Percentiles rank a stretch among this genome's conserved stretches.
Conservation (phyloP, 2,329 filamentous ascomycete genomes). For the Aspergillus sp. region DNA sequence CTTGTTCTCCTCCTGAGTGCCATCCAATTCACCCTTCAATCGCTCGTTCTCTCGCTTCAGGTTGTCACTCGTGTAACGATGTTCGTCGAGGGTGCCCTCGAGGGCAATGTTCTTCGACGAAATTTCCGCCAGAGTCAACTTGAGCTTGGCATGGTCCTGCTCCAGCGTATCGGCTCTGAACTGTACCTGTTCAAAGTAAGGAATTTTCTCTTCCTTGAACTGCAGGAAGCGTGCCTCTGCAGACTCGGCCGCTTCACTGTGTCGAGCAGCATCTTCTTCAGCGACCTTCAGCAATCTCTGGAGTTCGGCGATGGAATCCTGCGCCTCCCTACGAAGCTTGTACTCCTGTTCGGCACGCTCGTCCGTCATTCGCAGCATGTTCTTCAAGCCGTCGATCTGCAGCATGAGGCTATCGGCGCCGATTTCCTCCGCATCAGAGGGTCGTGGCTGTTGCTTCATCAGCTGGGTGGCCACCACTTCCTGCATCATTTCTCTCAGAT, state of each 20-base stretch:
- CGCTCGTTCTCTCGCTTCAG: slow-evolving; percentile 60
- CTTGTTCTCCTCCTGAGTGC: slow-evolving; percentile 62
- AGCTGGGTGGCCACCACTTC: slow-evolving; percentile 61
- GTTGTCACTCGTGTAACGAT: slow-evolving; percentile 59
- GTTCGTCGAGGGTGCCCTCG: slow-evolving; percentile 62
- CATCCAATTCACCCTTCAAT: slow-evolving; percentile 47
- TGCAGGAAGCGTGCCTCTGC: slow-evolving; percentile 64
- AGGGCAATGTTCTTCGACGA: slow-evolving; percentile 61
- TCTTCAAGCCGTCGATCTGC: slow-evolving; percentile 68
- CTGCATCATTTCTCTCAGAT: slow-evolving; percentile 63
- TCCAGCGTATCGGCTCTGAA: slow-evolving; percentile 68
- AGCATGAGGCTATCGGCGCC: slow-evolving; percentile 50
- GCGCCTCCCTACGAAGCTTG: slow-evolving; percentile 62
- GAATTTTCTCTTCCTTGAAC: slow-evolving; percentile 67
- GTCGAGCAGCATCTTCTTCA: slow-evolving; percentile 53
- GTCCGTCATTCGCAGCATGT: slow-evolving; percentile 64
- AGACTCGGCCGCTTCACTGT: slow-evolving; percentile 57
- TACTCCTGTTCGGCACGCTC: slow-evolving; percentile 64
- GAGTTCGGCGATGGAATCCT: slow-evolving; percentile 71
- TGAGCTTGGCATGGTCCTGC: slow-evolving; percentile 60
- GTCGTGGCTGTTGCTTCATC: slow-evolving; percentile 49
- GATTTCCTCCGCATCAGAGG: slow-evolving; percentile 54
- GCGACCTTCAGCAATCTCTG: slow-evolving; percentile 67
- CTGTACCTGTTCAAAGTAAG: slow-evolving; percentile 62
- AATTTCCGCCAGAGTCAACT: slow-evolving; percentile 53